Evolutionary conservation across 2,329 filamentous ascomycete species (phyloP).

Genomic region (Colletotrichum lini): DNA sequence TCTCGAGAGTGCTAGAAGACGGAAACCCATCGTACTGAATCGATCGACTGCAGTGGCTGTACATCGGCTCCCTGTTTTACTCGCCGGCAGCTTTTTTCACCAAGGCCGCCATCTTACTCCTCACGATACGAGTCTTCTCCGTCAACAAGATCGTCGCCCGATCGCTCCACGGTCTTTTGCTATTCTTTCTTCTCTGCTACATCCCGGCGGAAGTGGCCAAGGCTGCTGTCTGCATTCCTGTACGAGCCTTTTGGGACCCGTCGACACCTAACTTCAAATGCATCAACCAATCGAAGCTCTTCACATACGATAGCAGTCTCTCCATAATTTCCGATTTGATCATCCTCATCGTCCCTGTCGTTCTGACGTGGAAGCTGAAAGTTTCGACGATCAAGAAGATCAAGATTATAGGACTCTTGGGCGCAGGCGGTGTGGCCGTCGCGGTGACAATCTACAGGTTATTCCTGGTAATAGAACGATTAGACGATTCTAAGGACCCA

Average conservation of each 20-base stretch:
- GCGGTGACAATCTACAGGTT: constrained; percentile 49
- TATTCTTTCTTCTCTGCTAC: constrained; percentile 47
- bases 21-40: neutral
- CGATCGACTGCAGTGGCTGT: constrained; percentile 45
- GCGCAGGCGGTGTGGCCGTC: constrained; percentile 49
- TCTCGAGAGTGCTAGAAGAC: too few relatives aligned
- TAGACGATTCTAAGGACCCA: constrained; percentile 44
- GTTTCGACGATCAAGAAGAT: constrained; percentile 49
- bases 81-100: constrained; percentile 49
- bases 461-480: constrained; percentile 42
- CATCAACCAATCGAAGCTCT: constrained; percentile 51
- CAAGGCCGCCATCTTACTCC: constrained; percentile 50
- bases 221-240: constrained; percentile 45
- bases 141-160: constrained; percentile 45
- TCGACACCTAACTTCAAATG: constrained; percentile 43
- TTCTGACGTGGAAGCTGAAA: constrained; percentile 50
- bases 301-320: constrained; percentile 51
- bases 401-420: constrained; percentile 51
- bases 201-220: constrained; percentile 49
- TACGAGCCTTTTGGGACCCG: constrained; percentile 46
- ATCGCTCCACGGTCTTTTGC: constrained; percentile 48
- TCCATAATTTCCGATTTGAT: constrained; percentile 52
- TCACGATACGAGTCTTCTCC: constrained; percentile 51
- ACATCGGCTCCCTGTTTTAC: constrained; percentile 48
- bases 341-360: constrained; percentile 52